These are phyloP conservation scores for Sporothrix brunneoviolacea DNA, from an alignment of 2,329 filamentous ascomycete species.

Conservation along the genomic window DNA sequence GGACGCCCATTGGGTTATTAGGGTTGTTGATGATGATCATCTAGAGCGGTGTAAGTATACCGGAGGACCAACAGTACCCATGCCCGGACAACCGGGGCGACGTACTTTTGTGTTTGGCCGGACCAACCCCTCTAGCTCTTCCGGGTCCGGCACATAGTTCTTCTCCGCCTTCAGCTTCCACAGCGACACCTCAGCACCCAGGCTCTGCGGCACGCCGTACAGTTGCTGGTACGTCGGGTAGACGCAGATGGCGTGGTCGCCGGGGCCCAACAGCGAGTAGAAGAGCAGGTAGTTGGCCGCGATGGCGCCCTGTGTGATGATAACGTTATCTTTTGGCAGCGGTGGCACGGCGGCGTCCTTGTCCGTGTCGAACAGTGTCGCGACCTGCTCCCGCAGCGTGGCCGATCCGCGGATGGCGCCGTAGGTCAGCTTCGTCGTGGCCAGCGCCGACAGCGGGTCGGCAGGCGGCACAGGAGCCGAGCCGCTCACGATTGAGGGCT, in stretches of 20 bases:
- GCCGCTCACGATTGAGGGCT: conserved; percentile 37
- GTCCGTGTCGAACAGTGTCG: conserved; percentile 42
- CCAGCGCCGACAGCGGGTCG: conserved; percentile 37
- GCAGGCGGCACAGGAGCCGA: conserved; percentile 17
- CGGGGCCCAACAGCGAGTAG: conserved; percentile 63
- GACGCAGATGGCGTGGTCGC: conserved; percentile 79
- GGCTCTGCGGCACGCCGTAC: conserved; percentile 64
- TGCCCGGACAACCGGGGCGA: too few relatives aligned
- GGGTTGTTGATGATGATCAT: conserved; percentile 61
- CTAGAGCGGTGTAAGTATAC: too few relatives aligned
- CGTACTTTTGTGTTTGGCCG: conserved; percentile 65
- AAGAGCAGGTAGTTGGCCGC: conserved; percentile 77
- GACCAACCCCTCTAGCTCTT: conserved; percentile 59
- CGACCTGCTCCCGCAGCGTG: conserved; percentile 56
- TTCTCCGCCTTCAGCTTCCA: conserved; percentile 64
- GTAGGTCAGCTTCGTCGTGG: conserved; percentile 58
- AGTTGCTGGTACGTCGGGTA: conserved; percentile 85
- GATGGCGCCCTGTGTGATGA: conserved; percentile 76
- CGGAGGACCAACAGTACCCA: too few relatives aligned
- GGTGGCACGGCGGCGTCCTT: conserved; percentile 33
- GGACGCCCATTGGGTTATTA: conserved; percentile 73
- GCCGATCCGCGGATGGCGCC: conserved; percentile 66
- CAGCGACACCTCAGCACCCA: conserved; percentile 70
- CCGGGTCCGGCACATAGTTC: conserved; percentile 59
- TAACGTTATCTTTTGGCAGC: conserved; percentile 50